Conservation (phyloP, 768 basidiomycete species). For the Exidia glandulosa region DNA sequence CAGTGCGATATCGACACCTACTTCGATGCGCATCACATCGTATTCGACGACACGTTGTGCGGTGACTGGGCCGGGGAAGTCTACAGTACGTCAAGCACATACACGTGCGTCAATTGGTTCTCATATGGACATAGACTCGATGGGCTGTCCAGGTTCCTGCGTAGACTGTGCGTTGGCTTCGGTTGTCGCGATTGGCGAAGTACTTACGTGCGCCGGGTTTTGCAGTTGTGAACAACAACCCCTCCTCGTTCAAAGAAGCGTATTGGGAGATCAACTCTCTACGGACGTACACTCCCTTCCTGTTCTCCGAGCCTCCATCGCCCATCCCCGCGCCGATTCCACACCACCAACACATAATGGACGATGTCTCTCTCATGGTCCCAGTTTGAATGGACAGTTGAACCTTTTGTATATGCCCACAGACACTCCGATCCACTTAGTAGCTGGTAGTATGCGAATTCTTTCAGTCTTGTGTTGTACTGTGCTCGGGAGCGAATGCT, state of each 20-base stretch:
- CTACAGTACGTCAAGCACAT: conserved; percentile 18
- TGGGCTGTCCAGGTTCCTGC: conserved; percentile 22
- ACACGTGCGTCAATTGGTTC: not conserved
- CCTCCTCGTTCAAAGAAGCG: conserved; percentile 9
- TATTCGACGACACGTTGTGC: conserved; percentile 55
- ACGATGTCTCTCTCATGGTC: too few relatives aligned
- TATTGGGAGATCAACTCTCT: conserved; percentile 11
- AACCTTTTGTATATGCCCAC: too few relatives aligned
- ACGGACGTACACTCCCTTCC: conserved; percentile 4
- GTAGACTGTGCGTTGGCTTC: conserved; percentile 36
- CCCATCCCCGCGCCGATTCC: not conserved
- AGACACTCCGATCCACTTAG: too few relatives aligned
- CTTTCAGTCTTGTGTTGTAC: too few relatives aligned
- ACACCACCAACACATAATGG: too few relatives aligned
- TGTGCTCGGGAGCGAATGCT: too few relatives aligned
- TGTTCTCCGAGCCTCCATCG: too few relatives aligned
- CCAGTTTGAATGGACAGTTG: too few relatives aligned
- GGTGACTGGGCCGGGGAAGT: conserved; percentile 45
- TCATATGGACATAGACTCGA: conserved; percentile 25
- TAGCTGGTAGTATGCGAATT: too few relatives aligned
- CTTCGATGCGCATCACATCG: conserved; percentile 40
- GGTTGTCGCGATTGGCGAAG: too few relatives aligned
- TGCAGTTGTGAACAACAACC: conserved; percentile 12
- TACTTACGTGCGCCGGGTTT: too few relatives aligned
- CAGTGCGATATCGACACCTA: conserved; percentile 41